These are phyloP conservation scores for Diplotaxis tenuifolia DNA, from an alignment of 345 rosid genomes.

Conservation along the genomic window DNA sequence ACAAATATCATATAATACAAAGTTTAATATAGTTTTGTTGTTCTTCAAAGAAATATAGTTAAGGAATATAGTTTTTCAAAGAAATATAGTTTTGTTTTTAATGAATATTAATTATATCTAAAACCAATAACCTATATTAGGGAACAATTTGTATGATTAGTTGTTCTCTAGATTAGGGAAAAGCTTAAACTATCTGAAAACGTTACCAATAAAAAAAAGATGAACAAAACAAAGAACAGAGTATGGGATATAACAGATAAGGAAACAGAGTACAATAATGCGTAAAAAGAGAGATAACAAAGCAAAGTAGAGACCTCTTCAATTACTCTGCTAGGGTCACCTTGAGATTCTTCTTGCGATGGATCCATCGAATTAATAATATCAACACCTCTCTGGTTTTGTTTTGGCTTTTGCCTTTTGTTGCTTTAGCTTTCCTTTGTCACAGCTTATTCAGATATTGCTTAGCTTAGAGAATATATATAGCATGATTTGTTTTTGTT, in stretches of 20 bases:
- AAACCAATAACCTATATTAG: background rate
- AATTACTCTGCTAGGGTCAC: background rate
- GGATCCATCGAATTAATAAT: background rate
- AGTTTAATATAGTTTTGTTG: background rate
- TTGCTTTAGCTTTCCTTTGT: background rate
- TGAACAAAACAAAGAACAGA: background rate
- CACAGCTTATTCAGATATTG: background rate
- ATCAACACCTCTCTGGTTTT: background rate
- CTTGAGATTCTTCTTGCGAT: background rate
- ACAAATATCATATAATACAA: background rate
- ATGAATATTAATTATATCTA: background rate
- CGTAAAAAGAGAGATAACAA: background rate
- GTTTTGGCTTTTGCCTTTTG: background rate
- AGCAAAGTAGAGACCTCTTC: constrained; percentile 18
- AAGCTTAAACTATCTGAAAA: background rate
- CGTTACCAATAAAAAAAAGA: background rate
- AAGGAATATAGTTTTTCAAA: constrained; percentile 2
- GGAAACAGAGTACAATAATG: background rate
- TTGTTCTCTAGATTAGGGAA: background rate
- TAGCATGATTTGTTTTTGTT: background rate
- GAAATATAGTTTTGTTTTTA: background rate
- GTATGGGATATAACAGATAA: background rate
- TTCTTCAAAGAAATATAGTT: too few relatives aligned
- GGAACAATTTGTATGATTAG: background rate
- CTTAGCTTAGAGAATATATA: background rate